A percentile compares a stretch with the other conserved stretches of the same genome.
These are phyloP conservation scores for Steccherinum ochraceum DNA, from an alignment of 768 basidiomycete species.

Conservation along the genomic window DNA sequence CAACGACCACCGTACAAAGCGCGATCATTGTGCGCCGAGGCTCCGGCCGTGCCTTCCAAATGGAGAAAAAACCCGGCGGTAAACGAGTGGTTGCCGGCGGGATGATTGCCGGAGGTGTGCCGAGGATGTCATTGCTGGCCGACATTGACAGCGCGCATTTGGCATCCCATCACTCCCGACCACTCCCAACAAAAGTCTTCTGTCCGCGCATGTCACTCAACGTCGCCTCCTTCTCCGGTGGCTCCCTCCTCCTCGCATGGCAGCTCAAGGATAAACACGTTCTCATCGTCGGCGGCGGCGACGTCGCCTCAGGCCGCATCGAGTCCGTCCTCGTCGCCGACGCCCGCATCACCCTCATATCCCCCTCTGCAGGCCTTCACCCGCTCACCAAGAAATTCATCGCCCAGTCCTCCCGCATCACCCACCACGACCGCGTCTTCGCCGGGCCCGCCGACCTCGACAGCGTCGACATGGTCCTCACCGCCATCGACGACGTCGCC, in stretches of 20 bases:
- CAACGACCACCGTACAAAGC: no score
- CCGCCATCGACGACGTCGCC: slow-evolving; percentile 82
- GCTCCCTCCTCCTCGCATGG: slow-evolving; percentile 89
- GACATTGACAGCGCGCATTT: no score
- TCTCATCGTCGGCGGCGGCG: slow-evolving; percentile 91
- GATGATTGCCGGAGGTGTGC: no score
- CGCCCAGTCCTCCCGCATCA: slow-evolving; percentile 45
- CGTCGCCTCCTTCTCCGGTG: slow-evolving; percentile 35
- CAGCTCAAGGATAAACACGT: slow-evolving; percentile 81
- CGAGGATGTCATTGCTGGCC: no score
- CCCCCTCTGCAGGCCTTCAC: slow-evolving; percentile 63
- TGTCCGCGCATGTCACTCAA: slow-evolving; percentile 10
- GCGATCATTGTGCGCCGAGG: no score
- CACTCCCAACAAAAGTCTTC: no score
- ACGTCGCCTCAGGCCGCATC: slow-evolving; percentile 84
- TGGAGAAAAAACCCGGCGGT: no score
- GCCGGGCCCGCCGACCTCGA: slow-evolving; percentile 57
- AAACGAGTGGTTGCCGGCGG: no score
- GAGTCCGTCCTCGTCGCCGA: slow-evolving; percentile 80
- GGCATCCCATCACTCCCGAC: no score
- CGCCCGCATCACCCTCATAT: slow-evolving; percentile 71
- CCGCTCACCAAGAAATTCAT: slow-evolving; percentile 50
- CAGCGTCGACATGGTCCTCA: slow-evolving; percentile 80
- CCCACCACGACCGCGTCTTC: slow-evolving; percentile 68
- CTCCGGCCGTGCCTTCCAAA: no score